Evolutionary conservation across 2,329 filamentous ascomycete genomes (phyloP).

Genomic region (Epichloe brachyelytri): DNA sequence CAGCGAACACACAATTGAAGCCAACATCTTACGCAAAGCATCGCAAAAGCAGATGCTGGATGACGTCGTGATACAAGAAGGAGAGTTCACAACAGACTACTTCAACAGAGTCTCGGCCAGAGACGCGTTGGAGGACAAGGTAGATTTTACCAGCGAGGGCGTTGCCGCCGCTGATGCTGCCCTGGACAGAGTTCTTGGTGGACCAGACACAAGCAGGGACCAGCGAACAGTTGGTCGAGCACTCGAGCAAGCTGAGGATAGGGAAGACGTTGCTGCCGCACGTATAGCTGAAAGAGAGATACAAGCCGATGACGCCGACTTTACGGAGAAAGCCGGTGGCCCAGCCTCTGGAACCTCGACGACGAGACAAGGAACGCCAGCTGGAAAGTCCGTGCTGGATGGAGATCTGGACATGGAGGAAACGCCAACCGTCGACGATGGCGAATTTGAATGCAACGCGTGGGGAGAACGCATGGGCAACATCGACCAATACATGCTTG

Average conservation of each 20-base stretch:
- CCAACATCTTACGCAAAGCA: conserved; percentile 91
- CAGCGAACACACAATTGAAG: conserved; percentile 90
- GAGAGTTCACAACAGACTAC: conserved; percentile 94
- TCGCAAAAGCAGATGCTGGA: conserved; percentile 97
- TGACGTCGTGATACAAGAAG: conserved; percentile 96
- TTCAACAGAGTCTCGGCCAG: conserved; percentile 68
- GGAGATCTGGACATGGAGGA: conserved; percentile 20
- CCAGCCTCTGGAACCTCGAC: conserved; percentile 36
- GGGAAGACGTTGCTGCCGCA: conserved; percentile 81
- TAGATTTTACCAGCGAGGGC: conserved; percentile 33
- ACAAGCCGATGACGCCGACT: conserved; percentile 74
- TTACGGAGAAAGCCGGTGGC: conserved; percentile 50
- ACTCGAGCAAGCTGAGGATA: conserved; percentile 82
- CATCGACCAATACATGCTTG: conserved; percentile 66
- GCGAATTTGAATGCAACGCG: conserved; percentile 41
- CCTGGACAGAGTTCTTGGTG: conserved; percentile 73
- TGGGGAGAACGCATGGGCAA: conserved; percentile 44
- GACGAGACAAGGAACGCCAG: conserved; percentile 39
- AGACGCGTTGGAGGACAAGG: conserved; percentile 52
- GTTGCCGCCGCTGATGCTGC: conserved; percentile 67
- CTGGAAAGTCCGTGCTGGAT: conserved; percentile 21
- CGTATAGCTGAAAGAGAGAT: conserved; percentile 81
- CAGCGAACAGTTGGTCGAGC: conserved; percentile 53
- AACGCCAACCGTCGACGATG: conserved; percentile 12
- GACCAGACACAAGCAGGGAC: conserved; percentile 46